Base-by-base conservation (phyloP, 2,329 filamentous ascomycete species). In the Cladophialophora psammophila region DNA sequence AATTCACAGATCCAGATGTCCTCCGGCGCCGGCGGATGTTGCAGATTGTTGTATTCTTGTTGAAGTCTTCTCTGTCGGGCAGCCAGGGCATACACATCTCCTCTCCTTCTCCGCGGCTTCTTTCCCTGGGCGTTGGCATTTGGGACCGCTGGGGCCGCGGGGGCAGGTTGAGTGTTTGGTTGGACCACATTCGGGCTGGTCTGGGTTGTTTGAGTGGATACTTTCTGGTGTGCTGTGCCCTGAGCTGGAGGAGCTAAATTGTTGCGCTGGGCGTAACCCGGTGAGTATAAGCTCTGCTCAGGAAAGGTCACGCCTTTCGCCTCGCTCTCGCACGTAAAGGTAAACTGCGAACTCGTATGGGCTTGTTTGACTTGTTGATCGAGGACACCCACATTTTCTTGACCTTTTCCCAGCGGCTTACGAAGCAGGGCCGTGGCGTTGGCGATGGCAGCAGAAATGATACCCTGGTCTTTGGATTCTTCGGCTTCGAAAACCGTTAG, bases 1-100 rank as follows among this genome's bases (percentile, higher is more conserved):
- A 98, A 98, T 75, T 97, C 92, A 80, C 95, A 99, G 55, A 98
- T 93, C 92, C 94, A 98, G 59, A 93, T 86, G 68, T 97, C 92
- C 71, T 92, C 90, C 1, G 82, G 77, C 18, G 80, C 82, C 0
- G 91, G 91, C 1, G 91, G 90, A 74, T 91, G 89, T 73, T 91
- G 88, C 69, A 87, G 88, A 77, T 95, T 96, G 64, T 87, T 86
- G 71, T 91, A 90, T 73, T 91, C 87, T 68, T 95, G 91, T 74
- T 92, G 86, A 55, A 91, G 86, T 66, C 90, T 90, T 6, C 95
- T 90, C 71, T 93, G 88, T 31, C 88, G 88, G 32, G 93, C 94
- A 65, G 93, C 92, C 68, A 88, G 80, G 1, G 87, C 83, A 71
- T 95, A 91, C 56, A 94, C 88, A 76, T 90, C 91, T 35, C 87